Percentiles rank a stretch among this genome's conserved stretches.
Conservation (phyloP, 2,329 filamentous ascomycete species). For the Aspergillus transmontanensis region DNA sequence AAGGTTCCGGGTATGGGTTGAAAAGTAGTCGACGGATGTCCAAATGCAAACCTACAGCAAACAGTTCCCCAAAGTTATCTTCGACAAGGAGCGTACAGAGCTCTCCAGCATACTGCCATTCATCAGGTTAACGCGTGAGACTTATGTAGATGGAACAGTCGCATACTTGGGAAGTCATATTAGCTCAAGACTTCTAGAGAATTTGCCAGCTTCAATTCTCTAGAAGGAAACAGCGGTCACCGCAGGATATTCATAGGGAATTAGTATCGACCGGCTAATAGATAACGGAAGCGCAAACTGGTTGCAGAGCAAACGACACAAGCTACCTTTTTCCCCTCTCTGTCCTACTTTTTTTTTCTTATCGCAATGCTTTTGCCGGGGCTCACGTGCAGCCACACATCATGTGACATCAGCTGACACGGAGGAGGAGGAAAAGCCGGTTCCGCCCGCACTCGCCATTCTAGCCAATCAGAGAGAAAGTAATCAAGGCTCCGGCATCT, state of each 20-base stretch:
- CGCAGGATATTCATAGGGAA: slow-evolving; percentile 44
- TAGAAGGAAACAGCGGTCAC: slow-evolving; percentile 74
- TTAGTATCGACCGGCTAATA: slow-evolving; percentile 1
- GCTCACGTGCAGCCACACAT: slow-evolving; percentile 21
- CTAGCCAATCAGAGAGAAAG: slow-evolving; percentile 41
- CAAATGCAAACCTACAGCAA: slow-evolving; percentile 67
- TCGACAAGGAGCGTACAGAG: slow-evolving; percentile 87
- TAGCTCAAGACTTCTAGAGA: slow-evolving; percentile 67
- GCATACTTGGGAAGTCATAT: slow-evolving; percentile 59
- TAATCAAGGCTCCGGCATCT: slow-evolving; percentile 44
- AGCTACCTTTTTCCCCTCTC: background rate
- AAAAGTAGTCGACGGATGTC: background rate
- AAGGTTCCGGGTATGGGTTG: background rate
- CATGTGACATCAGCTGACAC: slow-evolving; percentile 31
- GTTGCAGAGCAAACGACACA: background rate
- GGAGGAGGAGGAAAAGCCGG: slow-evolving; percentile 30
- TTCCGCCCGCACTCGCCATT: slow-evolving; percentile 43
- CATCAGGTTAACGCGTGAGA: slow-evolving; percentile 28
- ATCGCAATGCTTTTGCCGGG: slow-evolving; percentile 6
- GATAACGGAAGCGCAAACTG: background rate
- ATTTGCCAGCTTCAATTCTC: slow-evolving; percentile 68
- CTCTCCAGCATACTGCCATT: slow-evolving; percentile 69
- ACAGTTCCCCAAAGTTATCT: slow-evolving; percentile 87
- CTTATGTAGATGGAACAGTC: slow-evolving; percentile 23
- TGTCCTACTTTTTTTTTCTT: slow-evolving; percentile 13